A percentile compares a stretch with the other conserved stretches of the same genome.
phyloP scores from a whole-genome alignment of 2,329 filamentous ascomycete species.

The Pseudogymnoascus sp. region DNA sequence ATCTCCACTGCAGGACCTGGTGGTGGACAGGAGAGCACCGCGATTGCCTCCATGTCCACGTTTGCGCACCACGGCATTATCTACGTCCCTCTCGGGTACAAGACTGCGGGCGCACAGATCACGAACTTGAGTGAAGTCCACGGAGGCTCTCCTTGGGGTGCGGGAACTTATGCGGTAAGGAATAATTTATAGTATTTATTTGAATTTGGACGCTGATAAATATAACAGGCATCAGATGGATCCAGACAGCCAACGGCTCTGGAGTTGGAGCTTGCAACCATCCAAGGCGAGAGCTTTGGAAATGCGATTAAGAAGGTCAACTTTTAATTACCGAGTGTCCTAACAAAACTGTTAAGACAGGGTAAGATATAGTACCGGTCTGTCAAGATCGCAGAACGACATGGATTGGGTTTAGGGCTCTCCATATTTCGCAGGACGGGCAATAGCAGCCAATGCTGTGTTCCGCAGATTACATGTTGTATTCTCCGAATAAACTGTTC shows the following conservation, averaged over 20 bases:
- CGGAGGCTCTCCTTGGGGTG: constrained; percentile 87
- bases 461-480: background rate
- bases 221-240: constrained; percentile 55
- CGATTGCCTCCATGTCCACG: constrained; percentile 72
- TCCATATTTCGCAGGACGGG: background rate
- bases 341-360: background rate
- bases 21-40: constrained; percentile 89
- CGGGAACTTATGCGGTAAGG: constrained; percentile 74
- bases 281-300: constrained; percentile 83
- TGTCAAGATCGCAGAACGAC: background rate
- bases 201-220: constrained; percentile 11
- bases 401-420: background rate
- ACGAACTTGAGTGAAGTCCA: constrained; percentile 69
- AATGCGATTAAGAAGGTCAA: constrained; percentile 62
- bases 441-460: background rate
- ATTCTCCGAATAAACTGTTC: background rate
- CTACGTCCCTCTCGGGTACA: constrained; percentile 93
- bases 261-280: constrained; percentile 71
- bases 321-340: constrained; percentile 29
- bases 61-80: constrained; percentile 89
- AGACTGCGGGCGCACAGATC: constrained; percentile 63
- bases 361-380: background rate
- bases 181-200: background rate
- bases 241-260: constrained; percentile 67
- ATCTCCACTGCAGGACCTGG: constrained; percentile 75